Evolutionary conservation across 352 stramenopile species (phyloP), one percentile per base, ranked within the genome.

Genomic region (Detonula confervacea): DNA sequence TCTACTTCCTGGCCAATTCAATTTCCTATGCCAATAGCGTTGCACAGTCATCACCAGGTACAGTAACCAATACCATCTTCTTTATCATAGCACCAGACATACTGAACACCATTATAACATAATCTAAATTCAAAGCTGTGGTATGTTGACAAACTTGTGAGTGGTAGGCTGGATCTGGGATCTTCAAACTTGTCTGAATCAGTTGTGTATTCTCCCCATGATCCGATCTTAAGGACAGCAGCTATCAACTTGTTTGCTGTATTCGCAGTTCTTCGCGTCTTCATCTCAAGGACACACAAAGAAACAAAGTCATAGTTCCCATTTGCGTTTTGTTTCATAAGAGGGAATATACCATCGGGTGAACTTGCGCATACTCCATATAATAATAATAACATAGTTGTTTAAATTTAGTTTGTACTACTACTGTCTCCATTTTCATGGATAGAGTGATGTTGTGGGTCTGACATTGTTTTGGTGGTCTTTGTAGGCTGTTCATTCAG

Each of bases 61-160:
- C 46, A 49, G 24, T 27, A 30, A 74, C 47, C 22, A 74, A 42
- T 16, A 54, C 37, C 42, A 74, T 74, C 16, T 27, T 39, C 16
- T 22, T 52, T 39, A 25, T 16, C 1, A 56, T 16, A 24, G 51
- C 51, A 18, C 52, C 65, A 33, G 65, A 30, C 1, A 65, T 1
- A 44, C 30, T 33, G 29, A 55, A 74, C 1, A 74, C 65, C 22
- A 74, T 54, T 1, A 74, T 25, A 16, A 74, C 30, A 25, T 56
- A 66, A 1, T 72, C 24, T 7, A 72, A 30, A 1, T 33, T 33
- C 4, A 72, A 18, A 24, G 63, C 47, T 30, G 63, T 25, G 0
- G 63, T 46, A 25, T 72, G 63, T 22, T 72, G 65, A 52, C 65
- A 74, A 1, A 74, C 18, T 65, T 74, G 65, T 2, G 51, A 65